A percentile compares a stretch with the other conserved stretches of the same genome.
Conservation (phyloP, 1,139 yeast genomes). For the Debaryomyces subglobosus region DNA sequence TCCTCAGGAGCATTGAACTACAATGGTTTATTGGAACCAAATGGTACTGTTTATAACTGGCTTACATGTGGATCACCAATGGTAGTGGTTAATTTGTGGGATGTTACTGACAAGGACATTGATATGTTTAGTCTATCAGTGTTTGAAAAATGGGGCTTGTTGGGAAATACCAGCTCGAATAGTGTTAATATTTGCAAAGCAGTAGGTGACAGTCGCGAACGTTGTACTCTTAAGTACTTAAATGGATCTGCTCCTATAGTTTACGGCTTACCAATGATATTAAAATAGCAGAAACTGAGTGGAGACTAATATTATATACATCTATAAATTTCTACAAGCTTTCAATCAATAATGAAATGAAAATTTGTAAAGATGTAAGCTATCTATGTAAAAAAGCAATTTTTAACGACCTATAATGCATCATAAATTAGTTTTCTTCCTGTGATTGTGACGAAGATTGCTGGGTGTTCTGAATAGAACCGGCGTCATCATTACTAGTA, state of each 20-base stretch:
- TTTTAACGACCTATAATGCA: neutral
- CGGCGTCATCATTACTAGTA: neutral
- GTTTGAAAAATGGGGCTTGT: slow-evolving; percentile 65
- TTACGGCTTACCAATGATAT: slow-evolving; percentile 28
- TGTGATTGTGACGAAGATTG: slow-evolving; percentile 7
- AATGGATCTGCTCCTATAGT: slow-evolving; percentile 39
- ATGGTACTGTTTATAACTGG: slow-evolving; percentile 79
- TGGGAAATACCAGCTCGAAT: slow-evolving; percentile 20
- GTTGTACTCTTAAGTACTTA: slow-evolving; percentile 21
- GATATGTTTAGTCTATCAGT: slow-evolving; percentile 70
- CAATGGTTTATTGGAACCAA: slow-evolving; percentile 67
- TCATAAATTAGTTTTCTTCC: slow-evolving; percentile 3
- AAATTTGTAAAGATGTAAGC: neutral
- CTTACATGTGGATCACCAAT: slow-evolving; percentile 79
- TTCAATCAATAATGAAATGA: neutral
- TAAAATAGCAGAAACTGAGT: neutral
- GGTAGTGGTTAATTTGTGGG: slow-evolving; percentile 90
- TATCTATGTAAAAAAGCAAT: neutral
- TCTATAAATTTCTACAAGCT: neutral
- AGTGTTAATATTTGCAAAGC: slow-evolving; percentile 48
- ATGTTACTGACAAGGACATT: slow-evolving; percentile 94
- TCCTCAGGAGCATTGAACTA: slow-evolving; percentile 74
- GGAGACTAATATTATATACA: neutral
- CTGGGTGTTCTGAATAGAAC: slow-evolving; percentile 2
- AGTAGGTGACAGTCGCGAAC: slow-evolving; percentile 28